Evolutionary conservation across 345 rosid genomes (phyloP), one percentile per base, ranked within the genome.

Genomic region (Citrus hindsii): DNA sequence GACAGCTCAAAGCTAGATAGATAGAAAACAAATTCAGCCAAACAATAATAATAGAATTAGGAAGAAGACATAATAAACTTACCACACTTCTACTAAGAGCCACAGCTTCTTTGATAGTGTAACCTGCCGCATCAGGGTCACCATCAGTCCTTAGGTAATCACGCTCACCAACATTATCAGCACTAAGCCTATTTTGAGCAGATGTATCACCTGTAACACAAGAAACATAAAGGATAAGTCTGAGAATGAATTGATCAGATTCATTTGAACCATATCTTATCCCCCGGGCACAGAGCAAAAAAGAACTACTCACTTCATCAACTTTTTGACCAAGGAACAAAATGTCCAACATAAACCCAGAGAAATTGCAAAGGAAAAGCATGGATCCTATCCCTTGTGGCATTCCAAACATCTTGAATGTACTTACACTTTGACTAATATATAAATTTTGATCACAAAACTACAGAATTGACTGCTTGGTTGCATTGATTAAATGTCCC

Each of bases 101-200:
- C 66, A 92, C 86, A 7, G 96, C 96, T 91, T 95, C 98, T 85
- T 84, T 91, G 83, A 92, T 90, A 8, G 99, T 90, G 85, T 93
- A 93, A 53, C 99, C 98, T 24, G 84, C 87, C 53, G 94, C 97
- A 35, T 90, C 97, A 70, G 99, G 99, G 77, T 95, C 97, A 28
- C 99, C 99, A 60, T 92, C 98, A 82, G 96, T 91, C 73, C 96
- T 86, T 82, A 95, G 82, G 80, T 85, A 84, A 86, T 95, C 98
- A 18, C 99, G 94, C 53, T 87, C 93, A 77, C 79, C 81, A 71
- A 89, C 91, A 88, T 76, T 79, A 80, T 82, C 86, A 87, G 56
- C 69, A 71, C 76, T 79, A 62, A 63, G 69, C 85, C 71, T 72
- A 48, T 67, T 64, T 53, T 69, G 67, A 60, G 65, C 42, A 61